Evolutionary conservation across 2,329 filamentous ascomycete genomes (phyloP).

Genomic region (Ciborinia camelliae): DNA sequence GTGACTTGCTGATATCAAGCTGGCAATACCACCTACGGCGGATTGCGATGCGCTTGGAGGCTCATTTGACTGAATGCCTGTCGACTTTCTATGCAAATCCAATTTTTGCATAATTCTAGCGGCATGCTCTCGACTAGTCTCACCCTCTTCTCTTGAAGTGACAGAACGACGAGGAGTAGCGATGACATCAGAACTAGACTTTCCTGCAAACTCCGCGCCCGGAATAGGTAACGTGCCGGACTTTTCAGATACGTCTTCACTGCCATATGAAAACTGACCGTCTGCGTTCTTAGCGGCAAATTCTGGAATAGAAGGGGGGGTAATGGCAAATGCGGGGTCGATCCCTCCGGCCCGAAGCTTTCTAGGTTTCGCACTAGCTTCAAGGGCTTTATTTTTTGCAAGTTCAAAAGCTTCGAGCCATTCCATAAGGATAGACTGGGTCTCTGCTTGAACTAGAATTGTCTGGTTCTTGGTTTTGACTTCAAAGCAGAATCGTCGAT

Average conservation of each 20-base stretch:
- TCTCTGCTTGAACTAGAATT: slow-evolving; percentile 87
- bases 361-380: slow-evolving; percentile 56
- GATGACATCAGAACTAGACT: slow-evolving; percentile 73
- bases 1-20: slow-evolving; percentile 81
- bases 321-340: slow-evolving; percentile 87
- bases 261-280: slow-evolving; percentile 47
- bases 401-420: slow-evolving; percentile 94
- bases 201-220: slow-evolving; percentile 54
- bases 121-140: slow-evolving; percentile 75
- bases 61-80: slow-evolving; percentile 41
- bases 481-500: slow-evolving; percentile 95
- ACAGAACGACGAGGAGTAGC: slow-evolving; percentile 48
- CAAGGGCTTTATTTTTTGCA: slow-evolving; percentile 87
- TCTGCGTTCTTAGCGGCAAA: slow-evolving; percentile 80
- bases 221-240: slow-evolving; percentile 63
- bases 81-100: slow-evolving; percentile 79
- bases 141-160: slow-evolving; percentile 64
- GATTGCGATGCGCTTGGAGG: slow-evolving; percentile 37
- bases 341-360: slow-evolving; percentile 45
- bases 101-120: slow-evolving; percentile 89
- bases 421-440: slow-evolving; percentile 84
- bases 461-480: slow-evolving; percentile 96
- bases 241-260: slow-evolving; percentile 59
- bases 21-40: slow-evolving; percentile 66
- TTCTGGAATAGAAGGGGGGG: slow-evolving; percentile 80